Conservation (phyloP, 2,329 filamentous ascomycete genomes). For the Microsporum ferrugineum region DNA sequence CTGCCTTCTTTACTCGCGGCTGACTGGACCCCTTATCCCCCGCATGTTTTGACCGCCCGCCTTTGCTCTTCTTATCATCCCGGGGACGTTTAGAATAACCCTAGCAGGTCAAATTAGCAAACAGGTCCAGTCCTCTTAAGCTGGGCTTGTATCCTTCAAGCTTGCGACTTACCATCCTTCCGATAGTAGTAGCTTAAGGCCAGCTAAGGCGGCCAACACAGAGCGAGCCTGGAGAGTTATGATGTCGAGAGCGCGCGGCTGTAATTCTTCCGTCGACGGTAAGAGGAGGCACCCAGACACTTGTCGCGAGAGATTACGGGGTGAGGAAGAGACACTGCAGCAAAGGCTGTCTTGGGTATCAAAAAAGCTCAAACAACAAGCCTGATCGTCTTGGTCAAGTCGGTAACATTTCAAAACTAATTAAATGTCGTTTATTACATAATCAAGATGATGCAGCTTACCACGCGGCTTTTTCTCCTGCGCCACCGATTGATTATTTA, state of each 20-base stretch:
- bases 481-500: neutral
- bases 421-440: neutral
- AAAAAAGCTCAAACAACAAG: neutral
- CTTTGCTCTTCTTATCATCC: constrained; percentile 30
- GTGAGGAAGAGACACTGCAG: neutral
- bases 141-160: neutral
- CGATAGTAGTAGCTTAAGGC: neutral
- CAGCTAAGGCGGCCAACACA: neutral
- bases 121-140: neutral
- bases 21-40: constrained; percentile 36
- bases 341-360: neutral
- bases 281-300: neutral
- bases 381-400: neutral
- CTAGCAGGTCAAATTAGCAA: constrained; percentile 16
- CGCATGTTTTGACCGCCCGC: constrained; percentile 34
- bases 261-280: neutral
- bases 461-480: constrained; percentile 5
- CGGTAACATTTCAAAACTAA: neutral
- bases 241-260: neutral
- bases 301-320: neutral
- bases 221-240: neutral
- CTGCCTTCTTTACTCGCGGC: constrained; percentile 82
- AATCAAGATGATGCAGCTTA: neutral
- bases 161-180: constrained; percentile 2
- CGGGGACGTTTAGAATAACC: constrained; percentile 35